phyloP scores from a whole-genome alignment of 1,139 yeast genomes.

The Spencermartinsiella ligniputridi region DNA sequence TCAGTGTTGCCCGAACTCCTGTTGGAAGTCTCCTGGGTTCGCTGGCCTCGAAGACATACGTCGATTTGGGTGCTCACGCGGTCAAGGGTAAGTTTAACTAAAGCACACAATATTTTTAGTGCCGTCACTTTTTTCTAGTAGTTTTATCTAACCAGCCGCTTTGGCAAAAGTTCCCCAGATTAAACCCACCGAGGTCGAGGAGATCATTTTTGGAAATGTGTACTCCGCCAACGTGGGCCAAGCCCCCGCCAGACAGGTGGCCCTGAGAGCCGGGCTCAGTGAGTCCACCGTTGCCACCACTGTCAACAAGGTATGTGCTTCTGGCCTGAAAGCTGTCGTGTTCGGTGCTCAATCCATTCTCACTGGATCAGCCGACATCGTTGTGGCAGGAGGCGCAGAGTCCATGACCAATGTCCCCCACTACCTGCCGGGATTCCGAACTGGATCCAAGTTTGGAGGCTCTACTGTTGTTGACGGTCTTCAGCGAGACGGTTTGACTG shows the following conservation, averaged over 20 bases:
- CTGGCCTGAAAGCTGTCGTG: conserved; percentile 89
- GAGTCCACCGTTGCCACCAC: conserved; percentile 79
- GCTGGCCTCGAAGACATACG: conserved; percentile 65
- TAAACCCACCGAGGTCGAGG: conserved; percentile 74
- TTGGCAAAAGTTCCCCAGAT: conserved; percentile 77
- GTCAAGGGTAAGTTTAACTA: conserved; percentile 45
- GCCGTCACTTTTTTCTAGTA: neutral
- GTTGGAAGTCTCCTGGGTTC: conserved; percentile 89
- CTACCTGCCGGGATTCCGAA: conserved; percentile 80
- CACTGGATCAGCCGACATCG: conserved; percentile 87
- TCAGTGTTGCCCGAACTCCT: conserved; percentile 89
- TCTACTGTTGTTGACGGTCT: conserved; percentile 75
- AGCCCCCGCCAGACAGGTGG: conserved; percentile 98
- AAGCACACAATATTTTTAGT: neutral
- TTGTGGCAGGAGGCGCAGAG: conserved; percentile 96
- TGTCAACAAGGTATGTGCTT: conserved; percentile 95
- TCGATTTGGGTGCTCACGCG: conserved; percentile 88
- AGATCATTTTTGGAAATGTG: conserved; percentile 89
- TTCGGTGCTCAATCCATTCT: conserved; percentile 86
- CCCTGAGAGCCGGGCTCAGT: conserved; percentile 81
- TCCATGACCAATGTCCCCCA: conserved; percentile 96
- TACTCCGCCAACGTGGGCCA: conserved; percentile 93
- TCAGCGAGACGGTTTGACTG: conserved; percentile 85
- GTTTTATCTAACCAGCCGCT: conserved; percentile 48
- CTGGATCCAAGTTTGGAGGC: conserved; percentile 88